Evolutionary conservation across 352 stramenopile species (phyloP), one percentile per base, ranked within the genome.

Genomic region (Phytophthora citricola): DNA sequence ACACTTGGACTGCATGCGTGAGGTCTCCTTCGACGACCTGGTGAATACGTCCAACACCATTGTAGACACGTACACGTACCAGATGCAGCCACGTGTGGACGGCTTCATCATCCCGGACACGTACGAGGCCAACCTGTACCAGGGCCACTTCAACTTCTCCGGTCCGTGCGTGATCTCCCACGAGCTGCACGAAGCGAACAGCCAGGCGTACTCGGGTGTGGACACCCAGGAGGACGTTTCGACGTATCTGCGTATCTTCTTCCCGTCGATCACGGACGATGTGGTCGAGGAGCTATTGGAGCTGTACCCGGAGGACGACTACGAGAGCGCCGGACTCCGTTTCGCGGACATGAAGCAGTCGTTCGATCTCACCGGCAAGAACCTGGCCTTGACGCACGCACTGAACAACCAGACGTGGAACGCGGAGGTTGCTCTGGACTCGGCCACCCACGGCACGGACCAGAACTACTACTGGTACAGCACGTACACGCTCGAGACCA

Each of bases 381-480:
- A n/a, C n/a, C n/a, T n/a, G n/a, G n/a, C n/a, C n/a, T n/a, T n/a
- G n/a, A n/a, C n/a, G n/a, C n/a, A 70, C 17, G 66, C 66, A 0
- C 39, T 74, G 3, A 65, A 69, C 36, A 74, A 74, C 38, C 40
- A 66, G 36, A 74, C 66, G 0, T 74, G 66, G 66, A 74, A 66
- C 22, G 66, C 59, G 9, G 48, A 70, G 22, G 66, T 69, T 9
- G 66, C 46, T 3, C 41, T 74, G 4, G 31, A 38, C 2, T 5
- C 47, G 9, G 59, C 66, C 15, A 66, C 48, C 1, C 66, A 74
- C 47, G 60, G 59, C 6, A 53, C 36, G 2, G 66, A 74, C 41
- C 66, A 69, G 41, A 63, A 44, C 38, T 74, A 74, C 60, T 74
- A 74, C 48, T 74, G 47, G 46, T 70, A 74, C 66, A 66, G 57